These are phyloP conservation scores for Eurotiales sp. DNA, from an alignment of 2,329 filamentous ascomycete genomes.

Conservation along the genomic window DNA sequence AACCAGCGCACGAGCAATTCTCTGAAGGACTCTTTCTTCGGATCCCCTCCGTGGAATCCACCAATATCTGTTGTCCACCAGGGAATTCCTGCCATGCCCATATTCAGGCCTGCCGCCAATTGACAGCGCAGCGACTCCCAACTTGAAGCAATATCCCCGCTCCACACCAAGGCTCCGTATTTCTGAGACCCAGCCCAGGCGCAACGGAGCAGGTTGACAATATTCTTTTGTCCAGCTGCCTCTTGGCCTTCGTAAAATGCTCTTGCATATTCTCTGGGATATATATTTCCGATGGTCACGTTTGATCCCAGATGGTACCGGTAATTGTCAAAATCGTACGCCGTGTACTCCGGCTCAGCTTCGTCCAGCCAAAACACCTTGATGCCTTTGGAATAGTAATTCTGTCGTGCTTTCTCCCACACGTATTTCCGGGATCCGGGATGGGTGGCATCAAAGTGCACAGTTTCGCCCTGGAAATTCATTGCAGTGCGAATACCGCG, in stretches of 20 bases:
- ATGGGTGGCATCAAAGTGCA: constrained; percentile 63
- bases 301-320: constrained; percentile 57
- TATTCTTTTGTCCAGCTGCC: constrained; percentile 50
- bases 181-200: constrained; percentile 60
- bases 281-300: constrained; percentile 57
- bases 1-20: constrained; percentile 67
- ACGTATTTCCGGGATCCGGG: constrained; percentile 56
- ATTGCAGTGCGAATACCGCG: constrained; percentile 57
- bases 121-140: constrained; percentile 60
- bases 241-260: constrained; percentile 59
- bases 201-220: constrained; percentile 58
- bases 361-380: constrained; percentile 67
- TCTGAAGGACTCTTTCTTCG: constrained; percentile 52
- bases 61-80: constrained; percentile 72
- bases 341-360: constrained; percentile 62
- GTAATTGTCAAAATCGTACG: constrained; percentile 66
- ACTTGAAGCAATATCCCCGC: constrained; percentile 62
- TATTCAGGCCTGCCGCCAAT: constrained; percentile 61
- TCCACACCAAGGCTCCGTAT: constrained; percentile 64
- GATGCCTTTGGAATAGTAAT: constrained; percentile 62
- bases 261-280: constrained; percentile 55
- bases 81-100: constrained; percentile 60
- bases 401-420: constrained; percentile 56
- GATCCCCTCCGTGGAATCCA: constrained; percentile 64
- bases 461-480: constrained; percentile 57